These are phyloP conservation scores for Rutstroemia sp. DNA, from an alignment of 2,329 filamentous ascomycete genomes.

Conservation along the genomic window DNA sequence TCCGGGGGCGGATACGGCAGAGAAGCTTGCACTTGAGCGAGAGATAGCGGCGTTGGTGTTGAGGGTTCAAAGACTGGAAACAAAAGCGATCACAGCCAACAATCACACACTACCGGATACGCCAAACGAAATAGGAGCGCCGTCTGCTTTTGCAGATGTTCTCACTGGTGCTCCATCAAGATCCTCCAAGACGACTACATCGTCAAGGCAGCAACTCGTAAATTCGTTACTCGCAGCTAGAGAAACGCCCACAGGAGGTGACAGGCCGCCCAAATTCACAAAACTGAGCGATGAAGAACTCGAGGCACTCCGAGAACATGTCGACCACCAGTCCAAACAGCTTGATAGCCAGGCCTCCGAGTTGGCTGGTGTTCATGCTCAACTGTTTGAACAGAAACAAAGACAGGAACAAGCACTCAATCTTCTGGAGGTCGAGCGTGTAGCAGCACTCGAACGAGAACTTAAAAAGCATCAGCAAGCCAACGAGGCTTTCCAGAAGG, in stretches of 20 bases:
- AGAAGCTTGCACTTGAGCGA: conserved; percentile 72
- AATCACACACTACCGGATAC: conserved; percentile 65
- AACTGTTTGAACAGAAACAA: conserved; percentile 78
- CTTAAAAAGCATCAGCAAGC: conserved; percentile 96
- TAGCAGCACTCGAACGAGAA: conserved; percentile 84
- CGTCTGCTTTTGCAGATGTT: conserved; percentile 55
- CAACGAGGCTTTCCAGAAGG: conserved; percentile 97
- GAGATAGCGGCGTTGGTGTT: conserved; percentile 74
- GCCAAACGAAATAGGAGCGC: conserved; percentile 66
- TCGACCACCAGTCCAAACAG: conserved; percentile 88
- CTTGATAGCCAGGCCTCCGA: conserved; percentile 85
- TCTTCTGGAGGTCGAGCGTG: conserved; percentile 78
- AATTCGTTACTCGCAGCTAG: conserved; percentile 26
- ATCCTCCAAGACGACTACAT: conserved; percentile 26
- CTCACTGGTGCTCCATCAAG: conserved; percentile 30
- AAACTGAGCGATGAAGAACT: conserved; percentile 73
- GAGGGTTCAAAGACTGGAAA: conserved; percentile 77
- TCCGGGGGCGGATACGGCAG: conserved; percentile 66
- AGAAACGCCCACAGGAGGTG: conserved; percentile 22
- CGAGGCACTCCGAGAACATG: conserved; percentile 78
- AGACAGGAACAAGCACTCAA: conserved; percentile 77
- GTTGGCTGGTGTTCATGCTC: conserved; percentile 76
- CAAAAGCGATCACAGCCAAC: conserved; percentile 57
- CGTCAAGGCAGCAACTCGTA: conserved; percentile 35
- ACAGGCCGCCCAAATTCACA: conserved; percentile 25